Conservation (phyloP, 495 filamentous ascomycete genomes). For the Ramalina intermedia region DNA sequence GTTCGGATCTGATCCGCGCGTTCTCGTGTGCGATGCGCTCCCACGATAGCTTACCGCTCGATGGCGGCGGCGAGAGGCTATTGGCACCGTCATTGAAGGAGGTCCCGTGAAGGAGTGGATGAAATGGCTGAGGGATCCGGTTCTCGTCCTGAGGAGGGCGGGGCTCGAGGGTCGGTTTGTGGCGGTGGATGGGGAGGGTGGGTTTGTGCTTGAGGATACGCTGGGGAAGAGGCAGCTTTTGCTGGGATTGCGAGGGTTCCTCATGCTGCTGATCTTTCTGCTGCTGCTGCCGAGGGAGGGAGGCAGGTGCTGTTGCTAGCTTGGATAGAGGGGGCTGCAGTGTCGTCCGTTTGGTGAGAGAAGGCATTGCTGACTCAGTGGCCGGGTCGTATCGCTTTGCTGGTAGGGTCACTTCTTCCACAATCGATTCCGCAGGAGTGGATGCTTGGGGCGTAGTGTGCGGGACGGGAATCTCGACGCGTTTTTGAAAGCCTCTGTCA, state of each 20-base stretch:
- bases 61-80: not conserved
- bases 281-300: not conserved
- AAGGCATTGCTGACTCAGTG: not conserved
- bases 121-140: not conserved
- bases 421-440: not conserved
- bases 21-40: slow-evolving; percentile 13
- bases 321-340: not conserved
- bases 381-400: slow-evolving; percentile 1
- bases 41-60: slow-evolving; percentile 4
- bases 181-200: slow-evolving; percentile 1
- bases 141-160: not conserved
- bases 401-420: not conserved
- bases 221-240: not conserved
- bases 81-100: not conserved
- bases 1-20: slow-evolving; percentile 4
- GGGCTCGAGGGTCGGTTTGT: not conserved
- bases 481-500: slow-evolving; percentile 1
- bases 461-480: not conserved
- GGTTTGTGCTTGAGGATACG: not conserved
- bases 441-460: not conserved
- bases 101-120: not conserved
- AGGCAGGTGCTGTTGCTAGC: not conserved
- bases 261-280: not conserved
- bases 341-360: not conserved
- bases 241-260: not conserved